Percentiles rank a stretch among this genome's conserved stretches.
Conservation (phyloP, 257 asterid genomes). For the Primulina tabacum region DNA sequence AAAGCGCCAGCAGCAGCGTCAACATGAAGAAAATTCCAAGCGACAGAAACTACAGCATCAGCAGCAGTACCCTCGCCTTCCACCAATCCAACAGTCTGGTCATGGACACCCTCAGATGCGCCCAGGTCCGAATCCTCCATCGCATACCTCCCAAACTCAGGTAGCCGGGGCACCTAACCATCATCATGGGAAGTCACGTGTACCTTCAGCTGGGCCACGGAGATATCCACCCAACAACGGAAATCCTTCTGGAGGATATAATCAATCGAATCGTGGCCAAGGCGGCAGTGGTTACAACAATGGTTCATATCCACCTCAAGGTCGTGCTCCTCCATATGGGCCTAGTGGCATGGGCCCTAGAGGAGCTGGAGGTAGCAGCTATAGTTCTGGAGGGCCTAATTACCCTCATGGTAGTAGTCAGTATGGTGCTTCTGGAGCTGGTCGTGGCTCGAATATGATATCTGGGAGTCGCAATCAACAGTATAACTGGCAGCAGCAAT, state of each 20-base stretch:
- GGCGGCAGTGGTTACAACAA: conserved; percentile 71
- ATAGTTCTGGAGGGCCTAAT: conserved; percentile 66
- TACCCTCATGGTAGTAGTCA: conserved; percentile 69
- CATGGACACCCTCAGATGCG: conserved; percentile 66
- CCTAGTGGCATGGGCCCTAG: conserved; percentile 64
- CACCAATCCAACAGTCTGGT: conserved; percentile 67
- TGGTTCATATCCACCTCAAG: conserved; percentile 78
- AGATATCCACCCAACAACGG: conserved; percentile 70
- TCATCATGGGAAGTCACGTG: conserved; percentile 70
- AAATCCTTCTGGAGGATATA: conserved; percentile 72
- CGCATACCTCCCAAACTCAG: conserved; percentile 56
- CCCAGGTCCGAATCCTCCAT: conserved; percentile 53
- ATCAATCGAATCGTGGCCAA: conserved; percentile 68
- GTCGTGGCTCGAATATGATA: conserved; percentile 71
- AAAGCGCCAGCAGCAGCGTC: conserved; percentile 82
- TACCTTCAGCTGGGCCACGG: conserved; percentile 76
- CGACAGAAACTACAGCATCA: conserved; percentile 73
- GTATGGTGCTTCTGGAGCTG: conserved; percentile 68
- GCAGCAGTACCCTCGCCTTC: conserved; percentile 63
- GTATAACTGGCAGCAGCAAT: conserved; percentile 74
- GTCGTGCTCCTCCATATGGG: conserved; percentile 67
- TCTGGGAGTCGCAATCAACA: conserved; percentile 76
- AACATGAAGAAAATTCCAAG: conserved; percentile 68
- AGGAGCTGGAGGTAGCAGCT: conserved; percentile 55
- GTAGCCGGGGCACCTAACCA: conserved; percentile 61